phyloP scores from a whole-genome alignment of 805 yeast genomes.

The Teunomyces panamensis region DNA sequence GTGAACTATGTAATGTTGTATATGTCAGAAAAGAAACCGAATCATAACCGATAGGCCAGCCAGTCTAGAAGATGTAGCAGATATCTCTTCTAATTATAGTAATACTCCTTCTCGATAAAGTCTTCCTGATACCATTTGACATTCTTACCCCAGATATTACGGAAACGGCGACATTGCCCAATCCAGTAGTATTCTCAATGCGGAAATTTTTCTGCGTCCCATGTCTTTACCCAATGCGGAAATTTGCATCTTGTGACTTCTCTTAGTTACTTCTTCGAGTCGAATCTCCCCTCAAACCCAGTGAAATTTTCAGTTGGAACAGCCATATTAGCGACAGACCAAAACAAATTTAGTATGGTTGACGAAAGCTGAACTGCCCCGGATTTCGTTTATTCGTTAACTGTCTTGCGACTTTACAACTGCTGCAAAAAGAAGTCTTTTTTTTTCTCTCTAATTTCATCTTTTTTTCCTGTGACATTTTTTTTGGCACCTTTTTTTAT shows the following conservation, averaged over 20 bases:
- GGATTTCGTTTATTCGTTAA: background rate
- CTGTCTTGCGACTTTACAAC: background rate
- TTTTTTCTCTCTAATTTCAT: background rate
- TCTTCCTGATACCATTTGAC: background rate
- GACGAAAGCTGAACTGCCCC: background rate
- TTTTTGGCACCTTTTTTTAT: background rate
- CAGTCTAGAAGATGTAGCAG: background rate
- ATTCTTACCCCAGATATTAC: conserved; percentile 1
- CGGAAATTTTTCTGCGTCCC: background rate
- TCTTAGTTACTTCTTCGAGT: background rate
- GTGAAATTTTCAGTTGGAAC: background rate
- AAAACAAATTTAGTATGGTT: background rate
- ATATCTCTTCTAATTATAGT: background rate
- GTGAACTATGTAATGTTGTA: background rate
- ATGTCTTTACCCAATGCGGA: conserved; percentile 1
- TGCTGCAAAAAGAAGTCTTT: background rate
- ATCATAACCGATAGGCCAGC: background rate
- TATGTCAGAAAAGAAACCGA: background rate
- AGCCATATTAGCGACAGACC: background rate
- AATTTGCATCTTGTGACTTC: background rate
- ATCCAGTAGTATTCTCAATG: background rate
- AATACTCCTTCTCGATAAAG: background rate
- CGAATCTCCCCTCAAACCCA: background rate
- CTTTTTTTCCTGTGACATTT: background rate
- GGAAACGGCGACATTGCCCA: background rate